These are phyloP conservation scores for Fusarium sp. DNA, from an alignment of 2,329 filamentous ascomycete genomes.

Conservation along the genomic window DNA sequence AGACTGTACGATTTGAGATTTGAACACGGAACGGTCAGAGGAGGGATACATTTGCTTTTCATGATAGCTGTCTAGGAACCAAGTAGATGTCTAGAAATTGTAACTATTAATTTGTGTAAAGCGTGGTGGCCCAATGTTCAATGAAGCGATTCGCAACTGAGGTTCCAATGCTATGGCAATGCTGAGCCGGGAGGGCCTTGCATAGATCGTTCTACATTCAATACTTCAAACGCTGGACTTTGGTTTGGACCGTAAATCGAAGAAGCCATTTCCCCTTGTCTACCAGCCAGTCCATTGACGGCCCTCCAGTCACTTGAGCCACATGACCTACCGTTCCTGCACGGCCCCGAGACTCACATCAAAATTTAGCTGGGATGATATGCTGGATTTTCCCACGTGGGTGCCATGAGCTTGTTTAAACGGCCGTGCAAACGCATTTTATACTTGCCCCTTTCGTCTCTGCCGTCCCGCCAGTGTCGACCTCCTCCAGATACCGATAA, in stretches of 20 bases:
- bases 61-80: not conserved
- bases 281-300: not conserved
- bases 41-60: slow-evolving; percentile 9
- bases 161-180: not conserved
- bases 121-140: slow-evolving; percentile 1
- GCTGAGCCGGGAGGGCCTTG: not conserved
- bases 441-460: not conserved
- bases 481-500: not conserved
- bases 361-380: not conserved
- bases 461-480: not conserved
- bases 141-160: slow-evolving; percentile 11
- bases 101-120: not conserved
- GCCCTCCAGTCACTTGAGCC: not conserved
- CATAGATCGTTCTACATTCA: not conserved
- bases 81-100: not conserved
- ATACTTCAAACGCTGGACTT: not conserved
- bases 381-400: not conserved
- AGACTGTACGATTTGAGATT: not conserved
- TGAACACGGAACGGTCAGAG: not conserved
- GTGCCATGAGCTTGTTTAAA: not conserved
- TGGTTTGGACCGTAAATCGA: not conserved
- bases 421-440: not conserved
- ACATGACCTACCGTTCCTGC: not conserved
- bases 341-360: not conserved
- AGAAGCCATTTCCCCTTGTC: not conserved